These are phyloP conservation scores for Dujonia santamariae DNA, from an alignment of 1,139 yeast genomes.

Conservation along the genomic window DNA sequence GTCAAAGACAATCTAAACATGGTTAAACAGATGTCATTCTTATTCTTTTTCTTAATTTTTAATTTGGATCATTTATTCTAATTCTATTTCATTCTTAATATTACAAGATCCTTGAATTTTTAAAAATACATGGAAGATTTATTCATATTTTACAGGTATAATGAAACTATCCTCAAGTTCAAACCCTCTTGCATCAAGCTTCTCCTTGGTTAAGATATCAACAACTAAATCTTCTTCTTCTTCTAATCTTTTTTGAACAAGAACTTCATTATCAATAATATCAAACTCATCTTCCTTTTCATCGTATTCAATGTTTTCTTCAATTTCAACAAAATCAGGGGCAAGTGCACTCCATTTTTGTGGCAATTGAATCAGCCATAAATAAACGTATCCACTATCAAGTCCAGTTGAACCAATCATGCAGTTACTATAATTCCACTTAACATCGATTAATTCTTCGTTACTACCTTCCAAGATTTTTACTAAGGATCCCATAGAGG, in stretches of 20 bases:
- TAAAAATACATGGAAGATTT: too few relatives aligned
- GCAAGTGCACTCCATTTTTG: slow-evolving; percentile 98
- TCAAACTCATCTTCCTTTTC: slow-evolving; percentile 95
- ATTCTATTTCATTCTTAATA: too few relatives aligned
- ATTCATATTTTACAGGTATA: slow-evolving; percentile 41
- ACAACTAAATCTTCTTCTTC: slow-evolving; percentile 66
- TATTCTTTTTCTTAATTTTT: too few relatives aligned
- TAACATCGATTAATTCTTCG: slow-evolving; percentile 79
- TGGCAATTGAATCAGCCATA: slow-evolving; percentile 82
- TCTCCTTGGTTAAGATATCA: slow-evolving; percentile 65
- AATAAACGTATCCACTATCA: slow-evolving; percentile 77
- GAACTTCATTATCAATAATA: slow-evolving; percentile 62
- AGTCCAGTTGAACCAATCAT: slow-evolving; percentile 83
- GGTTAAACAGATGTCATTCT: too few relatives aligned
- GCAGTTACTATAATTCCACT: slow-evolving; percentile 79
- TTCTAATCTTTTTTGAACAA: slow-evolving; percentile 56
- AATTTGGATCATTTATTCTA: too few relatives aligned
- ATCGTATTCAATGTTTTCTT: slow-evolving; percentile 83
- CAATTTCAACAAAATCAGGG: slow-evolving; percentile 94
- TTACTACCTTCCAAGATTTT: slow-evolving; percentile 92
- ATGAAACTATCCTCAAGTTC: slow-evolving; percentile 41
- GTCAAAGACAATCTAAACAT: too few relatives aligned
- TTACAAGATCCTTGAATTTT: too few relatives aligned
- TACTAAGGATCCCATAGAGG: slow-evolving; percentile 79
- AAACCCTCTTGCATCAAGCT: slow-evolving; percentile 68